Evolutionary conservation across 2,329 filamentous ascomycete species (phyloP).

Genomic region (Elsinoe perseae): DNA sequence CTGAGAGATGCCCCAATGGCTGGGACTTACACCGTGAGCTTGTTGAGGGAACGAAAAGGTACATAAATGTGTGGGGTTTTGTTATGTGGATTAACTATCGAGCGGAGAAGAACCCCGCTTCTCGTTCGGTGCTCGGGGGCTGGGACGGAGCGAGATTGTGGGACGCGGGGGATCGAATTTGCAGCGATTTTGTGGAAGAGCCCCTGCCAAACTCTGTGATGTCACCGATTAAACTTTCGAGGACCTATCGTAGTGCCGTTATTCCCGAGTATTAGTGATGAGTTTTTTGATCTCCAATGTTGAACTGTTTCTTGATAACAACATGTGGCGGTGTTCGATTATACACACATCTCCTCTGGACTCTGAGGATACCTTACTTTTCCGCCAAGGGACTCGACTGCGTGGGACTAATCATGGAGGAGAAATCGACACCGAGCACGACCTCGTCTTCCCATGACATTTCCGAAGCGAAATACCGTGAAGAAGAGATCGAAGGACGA

Average conservation of each 20-base stretch:
- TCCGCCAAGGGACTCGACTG: too few species aligned
- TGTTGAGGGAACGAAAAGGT: constrained; percentile 2
- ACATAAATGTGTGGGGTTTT: neutral
- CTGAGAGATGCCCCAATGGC: neutral
- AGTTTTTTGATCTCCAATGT: neutral
- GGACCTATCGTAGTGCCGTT: neutral
- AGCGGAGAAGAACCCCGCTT: constrained; percentile 9
- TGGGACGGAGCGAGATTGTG: neutral
- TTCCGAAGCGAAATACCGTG: neutral
- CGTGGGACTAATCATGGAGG: too few species aligned
- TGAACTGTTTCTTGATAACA: neutral
- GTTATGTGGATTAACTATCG: neutral
- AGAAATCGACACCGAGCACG: neutral
- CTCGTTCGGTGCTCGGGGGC: constrained; percentile 7
- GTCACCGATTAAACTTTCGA: constrained; percentile 10
- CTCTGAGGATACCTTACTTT: too few species aligned
- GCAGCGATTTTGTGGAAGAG: neutral
- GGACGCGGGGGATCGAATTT: neutral
- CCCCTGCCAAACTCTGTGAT: neutral
- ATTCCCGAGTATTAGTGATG: neutral
- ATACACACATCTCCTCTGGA: too few species aligned
- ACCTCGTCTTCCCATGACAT: neutral
- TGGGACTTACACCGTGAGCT: neutral
- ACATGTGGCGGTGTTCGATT: neutral
- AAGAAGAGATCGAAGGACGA: neutral